A percentile compares a stretch with the other conserved stretches of the same genome.
phyloP scores from a whole-genome alignment of 179 eudicot species.

The Vitellaria paradoxa region DNA sequence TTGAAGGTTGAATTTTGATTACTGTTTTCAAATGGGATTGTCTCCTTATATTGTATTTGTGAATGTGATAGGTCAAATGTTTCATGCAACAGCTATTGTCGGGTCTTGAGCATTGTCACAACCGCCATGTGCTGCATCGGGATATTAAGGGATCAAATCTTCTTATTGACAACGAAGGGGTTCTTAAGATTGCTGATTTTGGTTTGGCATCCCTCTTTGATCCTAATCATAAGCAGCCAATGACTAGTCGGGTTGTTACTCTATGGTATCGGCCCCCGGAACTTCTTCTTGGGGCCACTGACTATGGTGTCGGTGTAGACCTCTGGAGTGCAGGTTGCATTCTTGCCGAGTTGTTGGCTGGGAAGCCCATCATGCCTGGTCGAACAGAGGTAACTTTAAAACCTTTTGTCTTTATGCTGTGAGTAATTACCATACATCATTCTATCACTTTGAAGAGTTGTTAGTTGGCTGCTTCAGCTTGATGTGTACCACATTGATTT shows the following conservation, averaged over 20 bases:
- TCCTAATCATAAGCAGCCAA: slow-evolving; percentile 54
- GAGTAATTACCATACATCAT: neutral
- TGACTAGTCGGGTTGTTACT: slow-evolving; percentile 76
- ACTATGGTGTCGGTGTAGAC: slow-evolving; percentile 73
- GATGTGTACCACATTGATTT: neutral
- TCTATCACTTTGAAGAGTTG: neutral
- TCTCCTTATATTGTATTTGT: slow-evolving; percentile 18
- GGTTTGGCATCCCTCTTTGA: slow-evolving; percentile 69
- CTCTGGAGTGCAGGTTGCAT: slow-evolving; percentile 89
- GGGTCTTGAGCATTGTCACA: slow-evolving; percentile 80
- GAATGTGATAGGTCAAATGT: slow-evolving; percentile 43
- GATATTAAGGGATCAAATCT: slow-evolving; percentile 81
- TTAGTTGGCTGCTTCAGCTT: neutral
- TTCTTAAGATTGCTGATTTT: slow-evolving; percentile 74
- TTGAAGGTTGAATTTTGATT: neutral
- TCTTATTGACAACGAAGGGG: slow-evolving; percentile 58
- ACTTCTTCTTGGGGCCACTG: slow-evolving; percentile 82
- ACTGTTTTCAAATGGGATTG: neutral
- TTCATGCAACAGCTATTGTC: slow-evolving; percentile 60
- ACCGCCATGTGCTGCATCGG: slow-evolving; percentile 61
- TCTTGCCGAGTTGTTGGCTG: slow-evolving; percentile 68
- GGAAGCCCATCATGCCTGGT: slow-evolving; percentile 83
- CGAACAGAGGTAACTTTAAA: slow-evolving; percentile 59
- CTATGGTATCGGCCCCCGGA: slow-evolving; percentile 86
- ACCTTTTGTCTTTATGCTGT: neutral